Conservation (phyloP, 2,329 filamentous ascomycete species). For the Trichophyton simii region DNA sequence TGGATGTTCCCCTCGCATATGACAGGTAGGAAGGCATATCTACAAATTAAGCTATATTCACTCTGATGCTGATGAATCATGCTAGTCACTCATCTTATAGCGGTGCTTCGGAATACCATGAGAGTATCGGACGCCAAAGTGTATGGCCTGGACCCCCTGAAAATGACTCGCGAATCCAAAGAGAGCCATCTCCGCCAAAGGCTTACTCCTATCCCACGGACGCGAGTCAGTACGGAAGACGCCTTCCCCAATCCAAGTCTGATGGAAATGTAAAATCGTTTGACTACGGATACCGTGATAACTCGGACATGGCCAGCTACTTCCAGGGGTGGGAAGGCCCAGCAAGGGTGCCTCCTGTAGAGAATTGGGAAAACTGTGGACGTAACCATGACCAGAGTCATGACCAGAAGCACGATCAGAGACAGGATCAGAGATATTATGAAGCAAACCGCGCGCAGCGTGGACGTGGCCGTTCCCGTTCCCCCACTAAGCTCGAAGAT, state of each 20-base stretch:
- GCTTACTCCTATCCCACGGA: slow-evolving; percentile 15
- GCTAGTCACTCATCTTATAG: slow-evolving; percentile 17
- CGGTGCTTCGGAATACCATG: slow-evolving; percentile 19
- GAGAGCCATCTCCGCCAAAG: slow-evolving; percentile 11
- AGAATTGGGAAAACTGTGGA: not conserved
- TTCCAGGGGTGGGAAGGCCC: slow-evolving; percentile 8
- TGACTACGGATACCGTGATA: slow-evolving; percentile 6
- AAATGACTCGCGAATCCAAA: slow-evolving; percentile 6
- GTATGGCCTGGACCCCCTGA: slow-evolving; percentile 15
- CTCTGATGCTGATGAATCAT: not conserved
- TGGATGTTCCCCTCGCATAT: slow-evolving; percentile 21
- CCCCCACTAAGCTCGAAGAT: slow-evolving; percentile 18
- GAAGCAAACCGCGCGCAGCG: slow-evolving; percentile 7
- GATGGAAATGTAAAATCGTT: slow-evolving; percentile 14
- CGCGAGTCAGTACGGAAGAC: slow-evolving; percentile 9
- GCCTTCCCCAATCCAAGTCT: slow-evolving; percentile 15
- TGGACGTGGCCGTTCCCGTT: slow-evolving; percentile 9
- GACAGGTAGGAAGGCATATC: slow-evolving; percentile 16
- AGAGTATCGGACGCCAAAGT: slow-evolving; percentile 19
- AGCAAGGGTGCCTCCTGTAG: not conserved
- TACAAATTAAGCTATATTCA: slow-evolving; percentile 6
- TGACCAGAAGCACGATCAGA: too few species aligned
- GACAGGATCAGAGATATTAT: not conserved
- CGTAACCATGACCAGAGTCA: slow-evolving; percentile 3
- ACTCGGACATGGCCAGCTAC: not conserved